Evolutionary conservation across 2,329 filamentous ascomycete genomes (phyloP).

Genomic region (Helminthosporium solani): DNA sequence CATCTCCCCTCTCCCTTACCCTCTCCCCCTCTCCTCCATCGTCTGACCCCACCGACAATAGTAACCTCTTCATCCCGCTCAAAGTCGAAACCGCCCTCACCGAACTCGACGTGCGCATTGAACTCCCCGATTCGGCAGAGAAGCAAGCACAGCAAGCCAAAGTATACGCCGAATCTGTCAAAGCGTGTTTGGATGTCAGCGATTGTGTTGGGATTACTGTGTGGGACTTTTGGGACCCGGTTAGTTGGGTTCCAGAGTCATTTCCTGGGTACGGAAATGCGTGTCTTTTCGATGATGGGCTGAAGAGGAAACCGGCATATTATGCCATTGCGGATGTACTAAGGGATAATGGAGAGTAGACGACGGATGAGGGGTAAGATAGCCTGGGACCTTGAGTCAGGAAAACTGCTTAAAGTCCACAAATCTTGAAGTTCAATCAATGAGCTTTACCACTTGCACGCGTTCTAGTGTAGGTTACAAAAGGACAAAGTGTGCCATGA

Average conservation of each 20-base stretch:
- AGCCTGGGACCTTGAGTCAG: no score
- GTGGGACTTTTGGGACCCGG: constrained; percentile 47
- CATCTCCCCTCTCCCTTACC: not conserved
- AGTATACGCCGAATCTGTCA: constrained; percentile 47
- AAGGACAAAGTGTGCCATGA: no score
- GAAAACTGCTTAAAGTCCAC: no score
- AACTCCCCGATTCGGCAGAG: constrained; percentile 47
- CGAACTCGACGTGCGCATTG: constrained; percentile 59
- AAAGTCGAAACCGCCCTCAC: constrained; percentile 62
- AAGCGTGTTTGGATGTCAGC: constrained; percentile 39
- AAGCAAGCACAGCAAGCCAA: constrained; percentile 50
- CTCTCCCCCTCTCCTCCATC: not conserved
- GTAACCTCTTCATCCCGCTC: constrained; percentile 51
- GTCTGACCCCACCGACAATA: not conserved
- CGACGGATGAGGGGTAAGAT: not conserved
- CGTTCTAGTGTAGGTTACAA: no score
- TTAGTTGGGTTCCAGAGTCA: constrained; percentile 41
- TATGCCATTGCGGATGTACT: constrained; percentile 33
- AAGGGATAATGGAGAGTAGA: constrained; percentile 3
- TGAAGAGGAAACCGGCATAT: constrained; percentile 39
- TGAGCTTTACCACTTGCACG: no score
- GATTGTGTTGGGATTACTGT: constrained; percentile 44
- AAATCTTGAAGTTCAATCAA: no score
- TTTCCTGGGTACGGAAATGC: constrained; percentile 43
- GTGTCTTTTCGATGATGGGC: constrained; percentile 28